Evolutionary conservation across 805 yeast genomes (phyloP), one percentile per base, ranked within the genome.

Genomic region (Kazachstania taianensis): DNA sequence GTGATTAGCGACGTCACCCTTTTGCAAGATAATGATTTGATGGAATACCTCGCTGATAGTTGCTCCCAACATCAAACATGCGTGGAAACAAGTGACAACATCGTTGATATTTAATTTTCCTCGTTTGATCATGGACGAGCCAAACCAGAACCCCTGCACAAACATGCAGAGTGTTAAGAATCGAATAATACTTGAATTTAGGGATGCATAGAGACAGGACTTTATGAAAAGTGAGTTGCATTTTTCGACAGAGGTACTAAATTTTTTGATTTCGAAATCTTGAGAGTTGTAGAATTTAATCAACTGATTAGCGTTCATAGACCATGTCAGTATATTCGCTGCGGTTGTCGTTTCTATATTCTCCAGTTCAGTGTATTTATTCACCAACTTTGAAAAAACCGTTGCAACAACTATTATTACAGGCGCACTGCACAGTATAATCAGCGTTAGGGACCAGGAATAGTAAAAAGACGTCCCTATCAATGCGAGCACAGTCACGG

Each of bases 101-200:
- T 75, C 69, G 9, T 82, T 79, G 2, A 84, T 61, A 1, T 62
- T 46, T 10, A 77, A 52, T 7, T 69, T 64, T 0, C 74, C 73
- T 5, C 59, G 55, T 24, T 59, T 56, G 3, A 85, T 78, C 64
- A 82, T 69, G 30, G 66, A 66, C 20, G 79, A 71, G 1, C 97
- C 99, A 60, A 80, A 89, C 84, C 94, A 86, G 48, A 92, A 82
- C 0, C 89, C 94, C 57, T 84, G 95, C 3, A 87, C 81, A 63
- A 89, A 86, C 76, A 86, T 78, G 51, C 76, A 53, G 26, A 84
- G 62, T 0, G 79, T 68, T 4, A 87, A 45, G 17, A 71, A 59
- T 46, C 78, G 71, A 34, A 79, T 56, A 0, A 71, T 29, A 0
- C 81, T 78, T 16, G 70, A 55, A 50, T 84, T 86, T 16, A 49